Percentiles rank a stretch among this genome's conserved stretches.
Conservation (phyloP, 176 grass and related monocot species). For the Olyra latifolia region DNA sequence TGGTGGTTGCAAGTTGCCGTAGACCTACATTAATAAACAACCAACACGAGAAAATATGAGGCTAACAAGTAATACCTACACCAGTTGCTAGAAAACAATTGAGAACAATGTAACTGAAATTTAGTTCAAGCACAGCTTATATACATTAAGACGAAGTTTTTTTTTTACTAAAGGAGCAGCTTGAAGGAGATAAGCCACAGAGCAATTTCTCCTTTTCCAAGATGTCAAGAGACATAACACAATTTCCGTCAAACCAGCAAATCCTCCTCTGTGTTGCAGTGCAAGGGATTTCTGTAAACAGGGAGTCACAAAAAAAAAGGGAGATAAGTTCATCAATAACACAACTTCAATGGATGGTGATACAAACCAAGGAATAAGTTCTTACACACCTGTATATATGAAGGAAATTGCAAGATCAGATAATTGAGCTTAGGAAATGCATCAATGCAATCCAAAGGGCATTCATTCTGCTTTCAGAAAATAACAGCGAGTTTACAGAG, state of each 20-base stretch:
- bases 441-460: slow-evolving; percentile 2
- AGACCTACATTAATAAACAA: not conserved
- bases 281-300: not conserved
- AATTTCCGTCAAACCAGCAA: not conserved
- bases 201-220: slow-evolving; percentile 2
- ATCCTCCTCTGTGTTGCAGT: not conserved
- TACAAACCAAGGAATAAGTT: not conserved
- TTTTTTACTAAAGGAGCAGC: not conserved
- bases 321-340: not conserved
- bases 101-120: not conserved
- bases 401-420: not conserved
- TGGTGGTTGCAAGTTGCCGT: not conserved
- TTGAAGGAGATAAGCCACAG: not conserved
- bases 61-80: not conserved
- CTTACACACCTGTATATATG: slow-evolving; percentile 17
- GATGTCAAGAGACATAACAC: slow-evolving; percentile 10
- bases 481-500: not conserved
- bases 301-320: not conserved
- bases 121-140: not conserved
- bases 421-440: not conserved
- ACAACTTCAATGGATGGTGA: not conserved
- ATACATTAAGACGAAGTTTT: not conserved
- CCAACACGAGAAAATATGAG: not conserved
- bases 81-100: too few relatives aligned
- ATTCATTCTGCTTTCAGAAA: not conserved